These are phyloP conservation scores for Asclepias syriaca DNA, from an alignment of 257 asterid genomes.

Conservation along the genomic window DNA sequence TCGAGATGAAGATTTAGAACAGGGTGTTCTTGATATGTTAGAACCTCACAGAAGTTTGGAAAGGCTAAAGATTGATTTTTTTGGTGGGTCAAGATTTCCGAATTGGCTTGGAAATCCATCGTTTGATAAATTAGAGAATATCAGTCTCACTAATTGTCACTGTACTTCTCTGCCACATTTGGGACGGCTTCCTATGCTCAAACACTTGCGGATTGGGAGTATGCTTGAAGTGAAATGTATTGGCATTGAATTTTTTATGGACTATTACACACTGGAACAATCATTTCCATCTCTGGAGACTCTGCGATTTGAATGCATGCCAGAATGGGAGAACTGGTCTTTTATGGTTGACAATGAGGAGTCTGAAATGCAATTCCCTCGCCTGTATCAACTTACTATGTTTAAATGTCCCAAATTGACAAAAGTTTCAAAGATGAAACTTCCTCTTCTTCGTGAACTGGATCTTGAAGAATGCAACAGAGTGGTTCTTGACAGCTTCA, in stretches of 20 bases:
- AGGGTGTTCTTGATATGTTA: slow-evolving; percentile 45
- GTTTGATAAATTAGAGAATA: slow-evolving; percentile 33
- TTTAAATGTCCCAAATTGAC: slow-evolving; percentile 49
- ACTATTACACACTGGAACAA: slow-evolving; percentile 19
- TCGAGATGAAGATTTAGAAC: slow-evolving; percentile 24
- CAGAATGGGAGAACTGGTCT: slow-evolving; percentile 59
- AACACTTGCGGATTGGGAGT: slow-evolving; percentile 41
- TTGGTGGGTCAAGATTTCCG: slow-evolving; percentile 42
- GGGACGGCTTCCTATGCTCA: slow-evolving; percentile 53
- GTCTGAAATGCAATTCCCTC: slow-evolving; percentile 31
- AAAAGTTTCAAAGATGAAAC: slow-evolving; percentile 37
- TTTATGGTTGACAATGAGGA: slow-evolving; percentile 19
- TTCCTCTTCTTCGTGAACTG: slow-evolving; percentile 37
- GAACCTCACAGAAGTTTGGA: slow-evolving; percentile 45
- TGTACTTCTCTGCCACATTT: slow-evolving; percentile 55
- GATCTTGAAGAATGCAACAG: slow-evolving; percentile 54
- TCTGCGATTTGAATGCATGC: slow-evolving; percentile 52
- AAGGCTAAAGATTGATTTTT: slow-evolving; percentile 45
- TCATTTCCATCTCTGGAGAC: slow-evolving; percentile 57
- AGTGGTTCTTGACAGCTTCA: slow-evolving; percentile 39
- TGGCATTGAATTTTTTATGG: slow-evolving; percentile 49
- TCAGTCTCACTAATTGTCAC: slow-evolving; percentile 35
- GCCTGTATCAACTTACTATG: slow-evolving; percentile 48
- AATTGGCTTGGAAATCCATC: slow-evolving; percentile 57
- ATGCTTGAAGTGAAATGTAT: slow-evolving; percentile 47